Conservation (phyloP, 176 grass and related monocot genomes). For the Carex pumila region DNA sequence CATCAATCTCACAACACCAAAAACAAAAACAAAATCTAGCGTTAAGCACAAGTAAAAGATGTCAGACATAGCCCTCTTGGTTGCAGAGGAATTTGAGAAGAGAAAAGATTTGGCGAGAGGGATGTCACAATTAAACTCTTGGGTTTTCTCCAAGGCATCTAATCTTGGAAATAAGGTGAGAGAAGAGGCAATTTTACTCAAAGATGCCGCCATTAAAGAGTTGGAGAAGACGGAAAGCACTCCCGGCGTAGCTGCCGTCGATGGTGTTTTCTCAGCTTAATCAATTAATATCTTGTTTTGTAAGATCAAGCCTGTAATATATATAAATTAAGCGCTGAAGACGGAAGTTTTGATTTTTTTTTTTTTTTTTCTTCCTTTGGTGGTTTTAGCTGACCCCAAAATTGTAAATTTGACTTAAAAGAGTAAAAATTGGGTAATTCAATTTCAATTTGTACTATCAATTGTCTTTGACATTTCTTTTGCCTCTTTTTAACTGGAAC, state of each 20-base stretch:
- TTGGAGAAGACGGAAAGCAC: conserved; percentile 33
- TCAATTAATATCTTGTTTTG: background rate
- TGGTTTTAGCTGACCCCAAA: conserved; percentile 11
- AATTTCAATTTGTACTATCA: background rate
- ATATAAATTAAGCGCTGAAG: background rate
- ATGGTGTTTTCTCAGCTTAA: conserved; percentile 70
- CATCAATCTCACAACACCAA: background rate
- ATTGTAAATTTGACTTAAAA: conserved; percentile 13
- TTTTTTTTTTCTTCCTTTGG: background rate
- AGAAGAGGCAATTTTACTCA: conserved; percentile 28
- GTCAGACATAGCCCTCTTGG: conserved; percentile 71
- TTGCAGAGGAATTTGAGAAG: conserved; percentile 74
- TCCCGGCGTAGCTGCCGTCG: conserved; percentile 25
- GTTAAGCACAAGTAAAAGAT: conserved; percentile 19
- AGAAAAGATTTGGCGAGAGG: conserved; percentile 31
- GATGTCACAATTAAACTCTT: conserved; percentile 34
- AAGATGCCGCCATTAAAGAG: conserved; percentile 4
- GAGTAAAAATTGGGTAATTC: background rate
- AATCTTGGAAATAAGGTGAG: conserved; percentile 22
- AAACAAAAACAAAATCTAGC: background rate
- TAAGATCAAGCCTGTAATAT: background rate
- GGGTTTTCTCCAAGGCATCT: conserved; percentile 22
- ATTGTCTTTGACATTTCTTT: background rate
- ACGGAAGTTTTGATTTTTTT: background rate
- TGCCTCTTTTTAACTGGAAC: background rate